phyloP scores from a whole-genome alignment of 768 basidiomycete species.

The Calocybe cyanea region DNA sequence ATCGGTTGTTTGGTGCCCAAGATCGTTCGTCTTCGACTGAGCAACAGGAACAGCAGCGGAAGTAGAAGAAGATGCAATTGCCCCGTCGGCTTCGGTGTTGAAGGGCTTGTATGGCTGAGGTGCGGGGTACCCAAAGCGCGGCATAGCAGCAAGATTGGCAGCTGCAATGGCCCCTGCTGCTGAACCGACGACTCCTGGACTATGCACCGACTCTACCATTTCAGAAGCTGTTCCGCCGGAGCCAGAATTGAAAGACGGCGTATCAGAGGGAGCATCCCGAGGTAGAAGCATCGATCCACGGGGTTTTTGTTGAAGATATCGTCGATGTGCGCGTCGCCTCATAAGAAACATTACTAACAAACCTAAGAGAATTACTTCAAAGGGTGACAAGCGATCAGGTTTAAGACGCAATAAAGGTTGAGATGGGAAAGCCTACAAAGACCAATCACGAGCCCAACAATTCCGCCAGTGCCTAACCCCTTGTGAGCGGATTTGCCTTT shows the following conservation, averaged over 20 bases:
- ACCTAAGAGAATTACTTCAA: slow-evolving; percentile 4
- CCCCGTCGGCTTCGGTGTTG: slow-evolving; percentile 5
- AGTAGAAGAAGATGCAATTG: background rate
- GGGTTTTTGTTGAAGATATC: slow-evolving; percentile 12
- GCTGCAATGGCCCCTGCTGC: slow-evolving; percentile 1
- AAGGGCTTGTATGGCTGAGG: slow-evolving; percentile 5
- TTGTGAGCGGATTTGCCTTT: slow-evolving; percentile 3
- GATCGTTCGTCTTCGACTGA: background rate
- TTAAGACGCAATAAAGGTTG: background rate
- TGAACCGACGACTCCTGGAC: background rate
- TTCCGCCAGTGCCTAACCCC: slow-evolving; percentile 17
- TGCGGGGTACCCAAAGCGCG: background rate
- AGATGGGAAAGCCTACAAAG: slow-evolving; percentile 9
- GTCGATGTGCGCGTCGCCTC: slow-evolving; percentile 9
- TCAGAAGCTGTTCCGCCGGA: background rate
- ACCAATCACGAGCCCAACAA: slow-evolving; percentile 17
- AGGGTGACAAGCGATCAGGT: no score
- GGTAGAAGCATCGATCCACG: slow-evolving; percentile 11
- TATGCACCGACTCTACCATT: slow-evolving; percentile 7
- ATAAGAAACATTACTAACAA: slow-evolving; percentile 10
- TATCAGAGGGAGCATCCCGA: slow-evolving; percentile 3
- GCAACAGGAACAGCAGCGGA: background rate
- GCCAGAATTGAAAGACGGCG: background rate
- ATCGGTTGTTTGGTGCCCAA: slow-evolving; percentile 1
- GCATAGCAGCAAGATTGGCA: slow-evolving; percentile 2